Conservation (phyloP, 176 grass and related monocot genomes). For the Paspalum vaginatum region DNA sequence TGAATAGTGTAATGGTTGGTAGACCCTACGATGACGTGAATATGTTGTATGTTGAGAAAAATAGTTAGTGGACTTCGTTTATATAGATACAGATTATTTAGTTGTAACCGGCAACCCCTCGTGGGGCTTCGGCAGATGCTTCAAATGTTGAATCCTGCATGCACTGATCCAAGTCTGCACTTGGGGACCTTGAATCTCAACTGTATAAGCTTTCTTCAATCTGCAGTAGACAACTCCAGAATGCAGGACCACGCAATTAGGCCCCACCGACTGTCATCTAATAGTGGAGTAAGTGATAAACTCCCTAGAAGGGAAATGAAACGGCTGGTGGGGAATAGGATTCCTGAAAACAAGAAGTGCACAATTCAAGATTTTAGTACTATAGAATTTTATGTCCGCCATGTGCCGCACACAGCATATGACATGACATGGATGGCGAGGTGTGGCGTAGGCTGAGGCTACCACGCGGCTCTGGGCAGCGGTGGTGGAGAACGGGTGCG, state of each 20-base stretch:
- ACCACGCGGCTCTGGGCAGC: too few relatives aligned
- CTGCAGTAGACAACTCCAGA: neutral
- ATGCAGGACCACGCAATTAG: neutral
- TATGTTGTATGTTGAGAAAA: constrained; percentile 1
- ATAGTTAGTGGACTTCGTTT: neutral
- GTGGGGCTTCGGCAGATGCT: neutral
- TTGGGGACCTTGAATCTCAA: neutral
- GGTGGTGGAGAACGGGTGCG: too few relatives aligned
- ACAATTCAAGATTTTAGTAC: neutral
- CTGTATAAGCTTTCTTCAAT: neutral
- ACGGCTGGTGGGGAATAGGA: constrained; percentile 59
- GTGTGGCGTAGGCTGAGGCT: too few relatives aligned
- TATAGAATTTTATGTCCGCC: neutral
- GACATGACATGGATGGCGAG: neutral
- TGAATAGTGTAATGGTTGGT: too few relatives aligned
- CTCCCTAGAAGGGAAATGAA: constrained; percentile 90
- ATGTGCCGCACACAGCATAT: neutral
- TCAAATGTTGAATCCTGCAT: neutral
- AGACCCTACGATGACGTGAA: too few relatives aligned
- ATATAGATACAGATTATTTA: neutral
- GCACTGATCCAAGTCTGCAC: neutral
- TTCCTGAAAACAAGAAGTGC: constrained; percentile 45
- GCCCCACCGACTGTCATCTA: constrained; percentile 39
- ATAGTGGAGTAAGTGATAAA: constrained; percentile 76
- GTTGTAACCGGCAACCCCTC: too few relatives aligned